Evolutionary conservation across 371 early-diverging fungal genomes (phyloP).

Genomic region (Lichtheimia corymbifera): DNA sequence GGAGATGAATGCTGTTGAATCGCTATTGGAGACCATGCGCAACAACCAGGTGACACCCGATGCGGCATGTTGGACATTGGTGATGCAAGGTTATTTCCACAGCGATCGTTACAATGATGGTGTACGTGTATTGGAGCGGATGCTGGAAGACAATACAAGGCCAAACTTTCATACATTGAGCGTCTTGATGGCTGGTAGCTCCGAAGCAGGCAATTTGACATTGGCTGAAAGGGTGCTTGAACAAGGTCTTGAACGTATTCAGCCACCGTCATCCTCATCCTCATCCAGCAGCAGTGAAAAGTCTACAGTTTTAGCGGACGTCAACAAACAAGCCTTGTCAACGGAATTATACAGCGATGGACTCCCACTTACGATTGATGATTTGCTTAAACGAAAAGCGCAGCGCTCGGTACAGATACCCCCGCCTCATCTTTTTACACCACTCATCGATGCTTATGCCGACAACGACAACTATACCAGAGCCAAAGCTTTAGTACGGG

Average conservation of each 20-base stretch:
- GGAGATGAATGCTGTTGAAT: constrained; percentile 35
- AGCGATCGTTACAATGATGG: constrained; percentile 22
- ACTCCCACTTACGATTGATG: constrained; percentile 35
- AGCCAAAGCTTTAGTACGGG: constrained; percentile 18
- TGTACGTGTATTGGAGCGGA: constrained; percentile 29
- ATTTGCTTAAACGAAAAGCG: constrained; percentile 23
- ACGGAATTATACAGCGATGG: constrained; percentile 14
- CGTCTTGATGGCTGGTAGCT: constrained; percentile 28
- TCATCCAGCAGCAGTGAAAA: neutral
- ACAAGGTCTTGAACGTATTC: neutral
- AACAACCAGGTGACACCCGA: constrained; percentile 27
- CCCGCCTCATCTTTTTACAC: constrained; percentile 35
- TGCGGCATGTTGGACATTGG: constrained; percentile 28
- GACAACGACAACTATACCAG: constrained; percentile 8
- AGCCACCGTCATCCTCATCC: neutral
- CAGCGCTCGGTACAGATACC: constrained; percentile 1
- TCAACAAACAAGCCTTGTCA: neutral
- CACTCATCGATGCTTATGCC: constrained; percentile 29
- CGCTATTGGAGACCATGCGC: constrained; percentile 38
- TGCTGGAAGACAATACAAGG: constrained; percentile 28
- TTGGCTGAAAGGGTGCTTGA: constrained; percentile 25
- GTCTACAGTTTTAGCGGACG: constrained; percentile 8
- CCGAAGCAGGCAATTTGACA: constrained; percentile 18
- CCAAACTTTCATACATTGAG: constrained; percentile 29
- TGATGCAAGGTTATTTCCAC: constrained; percentile 45